Conservation (phyloP, 2,329 filamentous ascomycete species). For the Sporothrix mexicana region DNA sequence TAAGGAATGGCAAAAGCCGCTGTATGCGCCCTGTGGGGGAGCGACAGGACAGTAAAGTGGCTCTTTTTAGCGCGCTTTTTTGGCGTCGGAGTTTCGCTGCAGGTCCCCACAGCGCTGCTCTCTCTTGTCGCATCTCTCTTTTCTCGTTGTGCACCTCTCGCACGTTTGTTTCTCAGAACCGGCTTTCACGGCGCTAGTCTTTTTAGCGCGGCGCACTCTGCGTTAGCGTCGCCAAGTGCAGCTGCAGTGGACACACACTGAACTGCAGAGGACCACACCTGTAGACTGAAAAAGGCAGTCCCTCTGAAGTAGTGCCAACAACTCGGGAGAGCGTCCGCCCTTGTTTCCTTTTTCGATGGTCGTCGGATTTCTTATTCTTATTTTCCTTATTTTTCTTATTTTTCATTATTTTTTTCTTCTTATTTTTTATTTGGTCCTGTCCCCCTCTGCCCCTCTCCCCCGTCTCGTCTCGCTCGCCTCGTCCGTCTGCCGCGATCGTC, state of each 20-base stretch:
- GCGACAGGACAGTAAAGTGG: neutral
- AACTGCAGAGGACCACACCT: too few relatives aligned
- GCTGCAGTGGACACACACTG: neutral
- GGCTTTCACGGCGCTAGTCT: constrained; percentile 6
- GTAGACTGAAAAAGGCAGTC: too few relatives aligned
- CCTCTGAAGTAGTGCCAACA: too few relatives aligned
- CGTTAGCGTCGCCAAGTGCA: neutral
- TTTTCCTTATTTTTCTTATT: neutral
- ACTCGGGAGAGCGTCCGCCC: constrained; percentile 23
- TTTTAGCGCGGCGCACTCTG: too few relatives aligned
- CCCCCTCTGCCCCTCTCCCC: too few relatives aligned
- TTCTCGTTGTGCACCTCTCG: too few relatives aligned
- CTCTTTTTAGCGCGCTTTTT: neutral
- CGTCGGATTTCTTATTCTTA: neutral
- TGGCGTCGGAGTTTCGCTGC: constrained; percentile 24
- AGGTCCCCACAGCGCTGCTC: neutral
- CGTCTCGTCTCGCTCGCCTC: too few relatives aligned
- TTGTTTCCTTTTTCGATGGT: constrained; percentile 13
- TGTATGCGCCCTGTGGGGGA: constrained; percentile 20
- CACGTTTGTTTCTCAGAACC: neutral
- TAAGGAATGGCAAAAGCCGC: neutral
- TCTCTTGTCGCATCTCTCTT: too few relatives aligned
- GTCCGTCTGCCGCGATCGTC: constrained; percentile 16
- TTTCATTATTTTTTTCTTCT: neutral
- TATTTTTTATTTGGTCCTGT: too few relatives aligned